Conservation (phyloP, 2,329 filamentous ascomycete genomes). For the Amphichorda felina region DNA sequence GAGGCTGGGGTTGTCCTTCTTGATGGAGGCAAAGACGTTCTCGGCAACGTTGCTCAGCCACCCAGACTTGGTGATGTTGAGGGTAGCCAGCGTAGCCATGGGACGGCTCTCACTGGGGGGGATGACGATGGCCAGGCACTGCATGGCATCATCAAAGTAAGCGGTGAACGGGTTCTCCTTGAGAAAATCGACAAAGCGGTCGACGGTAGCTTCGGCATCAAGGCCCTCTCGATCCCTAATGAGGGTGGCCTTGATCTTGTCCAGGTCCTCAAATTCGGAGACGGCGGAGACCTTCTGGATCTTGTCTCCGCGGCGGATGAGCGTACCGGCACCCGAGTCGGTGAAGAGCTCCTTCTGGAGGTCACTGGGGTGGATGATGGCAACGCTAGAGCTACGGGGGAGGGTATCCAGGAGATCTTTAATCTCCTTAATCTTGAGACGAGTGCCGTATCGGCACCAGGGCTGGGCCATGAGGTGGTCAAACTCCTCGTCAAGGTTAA, state of each 20-base stretch:
- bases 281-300: slow-evolving; percentile 62
- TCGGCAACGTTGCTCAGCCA: slow-evolving; percentile 94
- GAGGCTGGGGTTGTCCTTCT: slow-evolving; percentile 83
- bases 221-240: slow-evolving; percentile 71
- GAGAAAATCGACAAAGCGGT: slow-evolving; percentile 74
- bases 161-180: slow-evolving; percentile 73
- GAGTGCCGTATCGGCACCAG: slow-evolving; percentile 91
- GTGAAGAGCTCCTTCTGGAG: slow-evolving; percentile 96
- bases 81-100: slow-evolving; percentile 74
- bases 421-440: slow-evolving; percentile 95
- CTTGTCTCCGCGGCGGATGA: slow-evolving; percentile 88
- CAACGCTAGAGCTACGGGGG: slow-evolving; percentile 85
- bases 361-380: slow-evolving; percentile 93
- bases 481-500: slow-evolving; percentile 95
- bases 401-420: slow-evolving; percentile 70
- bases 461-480: slow-evolving; percentile 84
- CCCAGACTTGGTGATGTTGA: slow-evolving; percentile 86
- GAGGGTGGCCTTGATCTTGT: slow-evolving; percentile 70
- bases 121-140: slow-evolving; percentile 80
- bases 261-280: slow-evolving; percentile 62
- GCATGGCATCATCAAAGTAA: slow-evolving; percentile 90
- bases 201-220: slow-evolving; percentile 72
- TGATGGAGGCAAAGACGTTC: slow-evolving; percentile 86
- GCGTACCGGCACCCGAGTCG: slow-evolving; percentile 84
- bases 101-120: slow-evolving; percentile 54